Base-by-base conservation (phyloP, 129 eudicot species). In the Flaveria sonorensis region DNA sequence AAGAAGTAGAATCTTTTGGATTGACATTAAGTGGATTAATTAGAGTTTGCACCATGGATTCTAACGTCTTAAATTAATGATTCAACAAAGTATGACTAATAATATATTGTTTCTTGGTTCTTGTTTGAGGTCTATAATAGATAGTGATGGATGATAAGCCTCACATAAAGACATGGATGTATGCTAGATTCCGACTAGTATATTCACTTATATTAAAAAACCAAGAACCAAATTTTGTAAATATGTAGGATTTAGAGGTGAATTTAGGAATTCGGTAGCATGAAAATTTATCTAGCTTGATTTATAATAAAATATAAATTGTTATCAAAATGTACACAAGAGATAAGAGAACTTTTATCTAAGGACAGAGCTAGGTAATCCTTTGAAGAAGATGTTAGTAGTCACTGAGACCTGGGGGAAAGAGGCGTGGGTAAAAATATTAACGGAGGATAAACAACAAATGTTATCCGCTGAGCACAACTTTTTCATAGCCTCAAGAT, bases 121-220 rank as follows among this genome's bases (percentile, higher is more conserved):
- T 59, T 59, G 65, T 57, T 57, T 57, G 30, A 56, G 3, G 63
- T 9, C 14, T 20, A 56, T 56, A 56, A 57, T 13, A 57, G 64
- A 57, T 56, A 56, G 63, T 56, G 63, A 56, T 56, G 63, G 24
- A 57, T 21, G 12, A 57, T 57, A 57, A 20, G 16, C 28, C 30
- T 59, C 15, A 23, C 65, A 59, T 59, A 59, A 59, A 21, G 36
- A 59, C 65, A 59, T 59, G 65, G 20, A 59, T 59, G 16, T 23
- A 30, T 23, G 1, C 6, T 21, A 21, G 65, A 59, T 20, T 59
- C 36, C 23, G 65, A 59, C 32, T 9, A 59, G 65, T 59, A 2
- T 7, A 30, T 59, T 59, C 32, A 59, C 32, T 59, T 21, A 10
- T 10, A 57, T 57, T 57, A 45, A 11, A 45, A 0, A 57, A 57